Conservation (phyloP, 805 yeast species). For the Candida stauntonica region DNA sequence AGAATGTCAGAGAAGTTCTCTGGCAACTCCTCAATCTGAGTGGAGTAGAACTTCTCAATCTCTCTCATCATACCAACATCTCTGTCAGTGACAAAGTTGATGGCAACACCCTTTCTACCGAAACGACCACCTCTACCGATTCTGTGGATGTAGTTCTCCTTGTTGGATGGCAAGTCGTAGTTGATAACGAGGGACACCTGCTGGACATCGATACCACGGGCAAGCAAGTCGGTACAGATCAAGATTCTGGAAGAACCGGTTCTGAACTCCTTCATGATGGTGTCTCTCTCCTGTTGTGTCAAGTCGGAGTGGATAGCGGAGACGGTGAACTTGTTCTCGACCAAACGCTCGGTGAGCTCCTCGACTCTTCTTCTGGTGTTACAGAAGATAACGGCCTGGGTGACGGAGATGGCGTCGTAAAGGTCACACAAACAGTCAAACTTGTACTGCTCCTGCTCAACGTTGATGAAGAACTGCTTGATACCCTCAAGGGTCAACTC, state of each 20-base stretch:
- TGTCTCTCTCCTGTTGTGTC: slow-evolving; percentile 90
- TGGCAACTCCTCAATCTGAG: slow-evolving; percentile 93
- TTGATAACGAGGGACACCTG: slow-evolving; percentile 93
- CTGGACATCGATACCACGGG: slow-evolving; percentile 97
- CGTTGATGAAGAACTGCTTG: slow-evolving; percentile 86
- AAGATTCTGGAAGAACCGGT: slow-evolving; percentile 90
- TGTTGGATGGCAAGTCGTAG: slow-evolving; percentile 86
- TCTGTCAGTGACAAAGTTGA: slow-evolving; percentile 82
- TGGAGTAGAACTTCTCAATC: slow-evolving; percentile 84
- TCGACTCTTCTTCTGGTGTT: slow-evolving; percentile 94
- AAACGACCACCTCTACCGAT: slow-evolving; percentile 98
- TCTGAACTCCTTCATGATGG: slow-evolving; percentile 93
- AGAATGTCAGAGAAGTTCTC: slow-evolving; percentile 49
- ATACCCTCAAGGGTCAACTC: slow-evolving; percentile 95
- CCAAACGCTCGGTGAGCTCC: slow-evolving; percentile 71
- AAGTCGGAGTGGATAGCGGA: slow-evolving; percentile 95
- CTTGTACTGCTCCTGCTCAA: slow-evolving; percentile 91
- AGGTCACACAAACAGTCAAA: slow-evolving; percentile 91
- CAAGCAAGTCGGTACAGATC: slow-evolving; percentile 92
- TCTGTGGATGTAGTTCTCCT: slow-evolving; percentile 94
- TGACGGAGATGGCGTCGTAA: slow-evolving; percentile 91
- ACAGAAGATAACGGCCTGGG: slow-evolving; percentile 97
- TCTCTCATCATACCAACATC: slow-evolving; percentile 75
- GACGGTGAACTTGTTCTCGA: slow-evolving; percentile 81
- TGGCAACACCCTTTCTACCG: slow-evolving; percentile 98